phyloP scores from a whole-genome alignment of 176 grass and related monocot genomes.

The Zoysia japonica region DNA sequence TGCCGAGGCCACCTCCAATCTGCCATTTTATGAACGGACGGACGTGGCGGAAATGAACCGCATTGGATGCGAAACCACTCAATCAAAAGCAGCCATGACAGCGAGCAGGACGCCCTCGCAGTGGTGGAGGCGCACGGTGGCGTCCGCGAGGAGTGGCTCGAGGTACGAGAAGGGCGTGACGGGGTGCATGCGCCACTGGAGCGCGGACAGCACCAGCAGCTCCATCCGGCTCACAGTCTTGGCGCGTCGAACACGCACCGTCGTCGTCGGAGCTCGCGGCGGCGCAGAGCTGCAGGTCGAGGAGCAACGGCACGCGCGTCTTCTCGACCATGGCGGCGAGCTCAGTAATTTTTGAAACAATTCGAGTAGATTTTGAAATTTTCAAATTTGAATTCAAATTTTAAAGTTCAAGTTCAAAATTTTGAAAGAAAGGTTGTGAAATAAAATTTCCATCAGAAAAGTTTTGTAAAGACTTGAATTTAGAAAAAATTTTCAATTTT shows the following conservation, averaged over 20 bases:
- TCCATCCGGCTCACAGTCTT: slow-evolving; percentile 86
- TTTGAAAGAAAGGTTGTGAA: too few relatives aligned
- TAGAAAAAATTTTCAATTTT: too few relatives aligned
- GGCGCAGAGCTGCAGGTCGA: slow-evolving; percentile 68
- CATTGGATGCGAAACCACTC: too few relatives aligned
- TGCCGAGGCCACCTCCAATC: slow-evolving; percentile 82
- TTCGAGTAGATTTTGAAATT: too few relatives aligned
- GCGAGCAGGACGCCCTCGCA: slow-evolving; percentile 61
- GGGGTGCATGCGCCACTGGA: slow-evolving; percentile 70
- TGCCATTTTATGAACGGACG: slow-evolving; percentile 8
- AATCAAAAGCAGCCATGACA: slow-evolving; percentile 53
- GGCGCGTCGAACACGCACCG: slow-evolving; percentile 61
- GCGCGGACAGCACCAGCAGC: slow-evolving; percentile 70
- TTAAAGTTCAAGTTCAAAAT: too few relatives aligned
- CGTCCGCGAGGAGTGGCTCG: slow-evolving; percentile 44
- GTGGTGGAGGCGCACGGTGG: slow-evolving; percentile 12
- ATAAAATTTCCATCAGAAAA: too few relatives aligned
- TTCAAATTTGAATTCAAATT: too few relatives aligned
- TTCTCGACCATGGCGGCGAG: slow-evolving; percentile 53
- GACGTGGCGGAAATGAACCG: background rate
- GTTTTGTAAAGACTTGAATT: too few relatives aligned
- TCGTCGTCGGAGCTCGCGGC: background rate
- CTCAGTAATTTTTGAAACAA: too few relatives aligned
- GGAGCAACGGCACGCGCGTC: slow-evolving; percentile 61
- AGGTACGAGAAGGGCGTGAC: slow-evolving; percentile 82